Base-by-base conservation (phyloP, 2,329 filamentous ascomycete species). In the Allantophomopsis cytisporea region DNA sequence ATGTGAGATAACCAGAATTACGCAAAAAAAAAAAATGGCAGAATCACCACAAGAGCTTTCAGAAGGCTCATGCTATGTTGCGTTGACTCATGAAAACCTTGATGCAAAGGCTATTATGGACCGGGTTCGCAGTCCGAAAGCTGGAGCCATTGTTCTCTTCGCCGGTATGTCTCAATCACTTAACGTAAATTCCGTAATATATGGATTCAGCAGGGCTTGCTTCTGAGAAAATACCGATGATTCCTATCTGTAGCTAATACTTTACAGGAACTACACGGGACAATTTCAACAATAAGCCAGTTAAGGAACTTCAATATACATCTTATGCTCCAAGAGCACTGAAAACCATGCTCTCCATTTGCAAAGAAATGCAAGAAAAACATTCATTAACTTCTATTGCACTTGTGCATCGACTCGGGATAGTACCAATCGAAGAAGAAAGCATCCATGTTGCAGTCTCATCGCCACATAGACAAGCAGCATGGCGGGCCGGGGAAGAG, bases 371-470 rank as follows among this genome's bases (percentile, higher is more conserved):
- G 3, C 59, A 61, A 13, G 52, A 60, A 10, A 76, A 75, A 47
- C 77, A 94, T 56, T 61, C 58, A 1, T 70, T 94, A 14, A 71
- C 73, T 31, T 81, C 76, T 7, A 76, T 96, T 42, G 77, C 81
- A 37, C 83, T 96, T 58, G 68, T 83, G 12, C 91, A 96, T 61
- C 75, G 89, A 4, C 68, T 96, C 3, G 91, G 91, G 0, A 69
- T 75, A 15, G 89, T 95, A 13, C 84, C 85, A 2, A 80, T 96
- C 40, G 82, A 79, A n/a, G 85, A 95, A 60, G 88, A 95, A 62
- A 94, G 85, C 55, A 89, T 98, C 44, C 63, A 93, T 40, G 87
- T 96, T 50, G 83, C 85, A 1, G 83, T 95, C 4, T 87, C 83
- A 34, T 72, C 84, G 20, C 76, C 83, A 30, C 91, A 96, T 62